Evolutionary conservation across 1,284 basidiomycete species (phyloP).

Genomic region (Volvariella volvacea): DNA sequence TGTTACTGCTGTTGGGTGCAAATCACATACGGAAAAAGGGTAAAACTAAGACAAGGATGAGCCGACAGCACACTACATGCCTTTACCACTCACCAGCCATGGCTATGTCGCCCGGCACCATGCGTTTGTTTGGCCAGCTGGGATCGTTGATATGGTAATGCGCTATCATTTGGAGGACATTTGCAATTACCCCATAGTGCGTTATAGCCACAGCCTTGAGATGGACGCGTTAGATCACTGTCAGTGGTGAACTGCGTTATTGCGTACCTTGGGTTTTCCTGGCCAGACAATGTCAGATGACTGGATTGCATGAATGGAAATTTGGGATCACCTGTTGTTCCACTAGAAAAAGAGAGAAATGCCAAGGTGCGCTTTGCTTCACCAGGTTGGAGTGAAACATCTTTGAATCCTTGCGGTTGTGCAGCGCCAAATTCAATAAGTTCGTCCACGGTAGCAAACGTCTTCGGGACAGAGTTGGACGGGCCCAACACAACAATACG

Average conservation of each 20-base stretch:
- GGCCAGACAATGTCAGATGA: background rate
- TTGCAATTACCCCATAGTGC: constrained; percentile 62
- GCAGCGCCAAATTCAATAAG: constrained; percentile 47
- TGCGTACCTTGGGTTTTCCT: constrained; percentile 65
- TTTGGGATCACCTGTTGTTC: constrained; percentile 54
- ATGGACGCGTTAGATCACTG: constrained; percentile 4
- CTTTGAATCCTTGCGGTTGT: constrained; percentile 32
- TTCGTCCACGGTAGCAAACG: constrained; percentile 36
- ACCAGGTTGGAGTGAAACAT: constrained; percentile 48
- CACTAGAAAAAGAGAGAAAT: constrained; percentile 73
- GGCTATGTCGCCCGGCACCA: constrained; percentile 38
- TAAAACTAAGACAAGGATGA: constrained; percentile 23
- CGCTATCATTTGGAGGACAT: constrained; percentile 54
- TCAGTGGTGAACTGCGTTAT: background rate
- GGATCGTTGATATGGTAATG: constrained; percentile 42
- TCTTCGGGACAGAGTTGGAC: constrained; percentile 12
- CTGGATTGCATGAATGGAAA: too few relatives aligned
- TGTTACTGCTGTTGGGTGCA: background rate
- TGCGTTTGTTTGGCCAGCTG: constrained; percentile 19
- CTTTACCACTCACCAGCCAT: constrained; percentile 44
- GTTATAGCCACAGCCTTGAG: constrained; percentile 58
- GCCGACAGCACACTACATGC: constrained; percentile 3
- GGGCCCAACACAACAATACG: constrained; percentile 49
- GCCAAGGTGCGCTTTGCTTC: constrained; percentile 67
- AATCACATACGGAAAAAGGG: constrained; percentile 37